Conservation (phyloP, 1,284 basidiomycete genomes). For the Moesziomyces globuligerus region DNA sequence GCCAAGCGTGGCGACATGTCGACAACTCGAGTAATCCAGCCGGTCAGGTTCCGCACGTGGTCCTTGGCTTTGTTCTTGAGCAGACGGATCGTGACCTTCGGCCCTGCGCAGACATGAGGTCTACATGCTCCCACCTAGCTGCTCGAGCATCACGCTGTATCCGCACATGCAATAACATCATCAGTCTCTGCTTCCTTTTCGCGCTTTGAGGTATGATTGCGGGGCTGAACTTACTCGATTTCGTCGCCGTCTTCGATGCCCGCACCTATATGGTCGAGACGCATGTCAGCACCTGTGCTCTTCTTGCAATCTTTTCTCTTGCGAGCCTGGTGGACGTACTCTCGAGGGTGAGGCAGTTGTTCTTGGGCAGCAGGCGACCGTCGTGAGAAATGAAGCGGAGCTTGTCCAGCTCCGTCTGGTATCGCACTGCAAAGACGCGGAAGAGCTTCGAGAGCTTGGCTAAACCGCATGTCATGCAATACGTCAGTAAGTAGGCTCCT, state of each 20-base stretch:
- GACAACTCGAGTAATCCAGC: no score
- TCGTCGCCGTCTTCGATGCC: constrained; percentile 25
- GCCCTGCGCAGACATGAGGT: background rate
- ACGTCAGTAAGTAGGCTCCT: background rate
- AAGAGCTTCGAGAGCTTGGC: constrained; percentile 15
- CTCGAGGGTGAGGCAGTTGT: background rate
- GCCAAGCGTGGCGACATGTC: no score
- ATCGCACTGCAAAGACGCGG: constrained; percentile 2
- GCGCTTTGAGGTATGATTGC: background rate
- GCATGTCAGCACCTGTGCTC: background rate
- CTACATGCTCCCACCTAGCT: constrained; percentile 16
- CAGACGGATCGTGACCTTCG: background rate
- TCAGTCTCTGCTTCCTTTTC: background rate
- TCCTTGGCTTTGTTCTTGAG: no score
- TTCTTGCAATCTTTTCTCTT: background rate
- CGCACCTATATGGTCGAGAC: background rate
- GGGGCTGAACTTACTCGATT: constrained; percentile 17
- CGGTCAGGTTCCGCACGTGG: no score
- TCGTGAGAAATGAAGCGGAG: constrained; percentile 18
- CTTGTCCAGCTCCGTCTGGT: background rate
- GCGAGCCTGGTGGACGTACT: background rate
- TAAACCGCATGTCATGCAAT: background rate
- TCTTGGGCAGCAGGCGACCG: constrained; percentile 12
- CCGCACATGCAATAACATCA: background rate
- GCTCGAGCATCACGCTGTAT: constrained; percentile 23